These are phyloP conservation scores for Eucalyptus cloeziana DNA, from an alignment of 345 rosid genomes.

Conservation along the genomic window DNA sequence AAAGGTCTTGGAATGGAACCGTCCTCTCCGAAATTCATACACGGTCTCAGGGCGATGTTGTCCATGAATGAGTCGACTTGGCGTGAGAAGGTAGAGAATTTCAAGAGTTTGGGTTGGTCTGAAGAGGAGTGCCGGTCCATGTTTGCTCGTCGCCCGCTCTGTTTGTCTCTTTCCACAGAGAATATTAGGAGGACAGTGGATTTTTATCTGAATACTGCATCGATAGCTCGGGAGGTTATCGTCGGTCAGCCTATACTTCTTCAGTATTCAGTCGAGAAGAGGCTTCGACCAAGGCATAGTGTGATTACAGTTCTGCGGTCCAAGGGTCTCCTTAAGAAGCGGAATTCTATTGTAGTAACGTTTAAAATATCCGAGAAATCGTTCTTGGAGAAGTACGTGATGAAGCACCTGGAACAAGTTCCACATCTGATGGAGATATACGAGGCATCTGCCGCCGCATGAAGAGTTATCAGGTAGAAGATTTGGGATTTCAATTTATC, in stretches of 20 bases:
- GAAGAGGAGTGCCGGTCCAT: background rate
- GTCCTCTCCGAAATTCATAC: background rate
- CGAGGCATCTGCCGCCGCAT: background rate
- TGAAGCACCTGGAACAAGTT: background rate
- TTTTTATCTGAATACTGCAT: background rate
- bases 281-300: background rate
- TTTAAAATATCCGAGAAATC: background rate
- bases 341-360: background rate
- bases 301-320: background rate
- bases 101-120: conserved; percentile 14
- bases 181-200: background rate
- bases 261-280: background rate
- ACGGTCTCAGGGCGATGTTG: background rate
- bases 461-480: background rate
- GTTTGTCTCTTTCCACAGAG: background rate
- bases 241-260: background rate
- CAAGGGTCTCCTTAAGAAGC: background rate
- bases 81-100: conserved; percentile 2
- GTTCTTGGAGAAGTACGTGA: background rate
- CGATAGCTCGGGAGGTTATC: background rate
- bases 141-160: background rate
- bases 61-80: background rate
- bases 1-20: conserved; percentile 3
- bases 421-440: background rate
- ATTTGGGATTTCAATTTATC: background rate